Evolutionary conservation across 768 basidiomycete genomes (phyloP), one percentile per base, ranked within the genome.

Genomic region (Tylopilus cervinicoccineus): DNA sequence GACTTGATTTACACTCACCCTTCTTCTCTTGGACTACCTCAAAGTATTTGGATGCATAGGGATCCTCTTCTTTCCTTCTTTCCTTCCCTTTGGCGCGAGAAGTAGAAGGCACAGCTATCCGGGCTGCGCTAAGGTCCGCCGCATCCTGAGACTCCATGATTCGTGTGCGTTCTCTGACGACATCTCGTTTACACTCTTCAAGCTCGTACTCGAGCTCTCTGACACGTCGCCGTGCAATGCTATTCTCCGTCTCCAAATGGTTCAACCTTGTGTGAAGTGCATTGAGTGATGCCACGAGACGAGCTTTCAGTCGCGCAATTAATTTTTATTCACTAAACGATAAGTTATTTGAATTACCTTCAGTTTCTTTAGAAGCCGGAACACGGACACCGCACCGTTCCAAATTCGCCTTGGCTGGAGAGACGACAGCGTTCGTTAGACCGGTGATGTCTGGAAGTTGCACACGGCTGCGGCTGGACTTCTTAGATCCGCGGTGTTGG

Each of bases 21-120:
- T 89, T 89, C 65, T 93, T 93, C 65, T 93, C 91, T 52, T 89
- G 86, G 0, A 94, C 86, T 5, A 81, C 86, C 54, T 88, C 85
- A 48, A 76, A 76, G 55, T 93, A 91, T 43, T 84, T 71, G 51
- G 74, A 71, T 20, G 70, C 63, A 23, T 74, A 36, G 2, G 45
- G 38, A 13, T 74, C 70, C 40, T 70, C 68, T 10, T 71, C 72
- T 34, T 72, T 74, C 40, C 54, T 59, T 44, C 23, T 63, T 42
- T 66, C 62, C 27, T 67, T 68, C 7, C 62, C 62, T 41, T 60
- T 66, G 13, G 42, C 48, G 2, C 64, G 65, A 38, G 52, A 54
- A 11, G 48, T 52, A 0, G 66, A 55, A 14, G 62, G 59, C 5
- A 40, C 45, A 11, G 52, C 39, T 32, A 50, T 42, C 17, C 56